Evolutionary conservation across 78 protist genomes (phyloP).

Genomic region (Dictyostelium capitatum): DNA sequence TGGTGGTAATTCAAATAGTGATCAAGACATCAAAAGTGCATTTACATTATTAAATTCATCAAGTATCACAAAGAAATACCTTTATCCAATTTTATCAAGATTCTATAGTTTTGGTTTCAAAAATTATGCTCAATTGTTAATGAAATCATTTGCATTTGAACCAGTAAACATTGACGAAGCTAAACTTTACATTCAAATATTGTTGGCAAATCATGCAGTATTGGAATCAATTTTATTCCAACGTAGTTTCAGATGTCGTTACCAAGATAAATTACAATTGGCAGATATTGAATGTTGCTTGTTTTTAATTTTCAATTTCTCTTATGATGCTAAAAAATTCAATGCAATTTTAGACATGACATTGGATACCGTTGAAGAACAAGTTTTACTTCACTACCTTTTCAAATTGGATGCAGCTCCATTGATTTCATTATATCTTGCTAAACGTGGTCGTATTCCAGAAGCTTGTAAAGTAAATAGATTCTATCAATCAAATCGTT

Average conservation of each 20-base stretch:
- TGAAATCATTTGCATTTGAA: constrained; percentile 35
- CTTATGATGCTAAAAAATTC: not conserved
- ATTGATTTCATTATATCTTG: not conserved
- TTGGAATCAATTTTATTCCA: constrained; percentile 43
- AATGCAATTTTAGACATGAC: constrained; percentile 2
- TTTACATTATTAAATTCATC: constrained; percentile 23
- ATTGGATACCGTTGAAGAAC: constrained; percentile 32
- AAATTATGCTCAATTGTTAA: constrained; percentile 28
- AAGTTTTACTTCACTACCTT: constrained; percentile 18
- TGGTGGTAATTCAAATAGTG: not conserved
- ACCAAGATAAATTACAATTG: not conserved
- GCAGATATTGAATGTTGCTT: constrained; percentile 5
- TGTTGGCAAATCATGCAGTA: constrained; percentile 31
- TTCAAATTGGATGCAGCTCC: not conserved
- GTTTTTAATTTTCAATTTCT: not conserved
- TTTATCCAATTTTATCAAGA: constrained; percentile 16
- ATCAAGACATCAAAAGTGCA: constrained; percentile 1
- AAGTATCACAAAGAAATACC: constrained; percentile 43
- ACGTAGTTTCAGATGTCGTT: constrained; percentile 22
- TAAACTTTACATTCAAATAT: not conserved
- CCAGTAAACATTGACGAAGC: constrained; percentile 38
- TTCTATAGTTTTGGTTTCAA: constrained; percentile 12
- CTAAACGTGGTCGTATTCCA: constrained; percentile 42
- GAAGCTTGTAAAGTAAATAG: constrained; percentile 6
- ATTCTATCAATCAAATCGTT: not conserved